These are phyloP conservation scores for Acacia crassicarpa DNA, from an alignment of 306 rosid genomes.

Conservation along the genomic window DNA sequence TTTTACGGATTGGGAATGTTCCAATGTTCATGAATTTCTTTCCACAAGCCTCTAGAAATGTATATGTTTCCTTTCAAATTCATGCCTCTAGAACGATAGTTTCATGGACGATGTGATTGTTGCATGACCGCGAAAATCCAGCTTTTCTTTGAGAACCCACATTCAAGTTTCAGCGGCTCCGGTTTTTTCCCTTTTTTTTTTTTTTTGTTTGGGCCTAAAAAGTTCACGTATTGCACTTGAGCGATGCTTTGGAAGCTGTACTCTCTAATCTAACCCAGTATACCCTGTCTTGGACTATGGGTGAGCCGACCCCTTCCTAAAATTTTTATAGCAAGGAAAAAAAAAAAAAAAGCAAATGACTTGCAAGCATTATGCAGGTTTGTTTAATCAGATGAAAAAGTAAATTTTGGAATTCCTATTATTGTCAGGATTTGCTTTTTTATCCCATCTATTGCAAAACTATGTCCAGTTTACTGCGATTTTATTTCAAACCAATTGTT, in stretches of 20 bases:
- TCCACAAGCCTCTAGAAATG: background rate
- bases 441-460: background rate
- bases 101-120: background rate
- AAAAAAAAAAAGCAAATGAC: background rate
- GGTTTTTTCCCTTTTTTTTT: background rate
- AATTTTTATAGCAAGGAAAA: too few species aligned
- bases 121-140: background rate
- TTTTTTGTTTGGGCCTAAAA: background rate
- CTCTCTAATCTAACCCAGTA: too few species aligned
- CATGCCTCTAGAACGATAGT: background rate
- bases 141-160: slow-evolving; percentile 12
- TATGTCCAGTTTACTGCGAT: background rate
- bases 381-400: background rate
- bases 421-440: background rate
- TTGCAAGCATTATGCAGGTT: background rate
- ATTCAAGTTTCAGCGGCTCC: background rate
- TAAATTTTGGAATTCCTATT: background rate
- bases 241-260: background rate
- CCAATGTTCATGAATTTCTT: background rate
- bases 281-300: too few species aligned
- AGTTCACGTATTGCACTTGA: background rate
- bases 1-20: background rate
- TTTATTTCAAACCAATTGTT: background rate
- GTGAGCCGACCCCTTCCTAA: too few species aligned
- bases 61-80: background rate